These are phyloP conservation scores for Carallia pectinifolia DNA, from an alignment of 345 rosid genomes.

Conservation along the genomic window DNA sequence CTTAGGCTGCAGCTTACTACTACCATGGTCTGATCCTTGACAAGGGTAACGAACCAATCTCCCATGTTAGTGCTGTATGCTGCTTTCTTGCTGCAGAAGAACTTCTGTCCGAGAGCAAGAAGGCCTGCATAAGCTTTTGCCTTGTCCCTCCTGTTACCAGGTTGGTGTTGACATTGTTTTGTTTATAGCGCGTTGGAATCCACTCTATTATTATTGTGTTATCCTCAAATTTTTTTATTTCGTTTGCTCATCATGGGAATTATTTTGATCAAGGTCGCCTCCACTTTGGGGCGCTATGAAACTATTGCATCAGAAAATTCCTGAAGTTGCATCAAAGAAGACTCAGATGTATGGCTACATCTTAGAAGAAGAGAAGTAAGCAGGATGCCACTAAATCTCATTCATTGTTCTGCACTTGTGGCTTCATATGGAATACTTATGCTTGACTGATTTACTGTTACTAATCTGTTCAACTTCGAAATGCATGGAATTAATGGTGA, in stretches of 20 bases:
- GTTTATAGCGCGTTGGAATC: neutral
- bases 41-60: constrained; percentile 74
- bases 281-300: constrained; percentile 89
- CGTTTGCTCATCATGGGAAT: neutral
- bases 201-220: neutral
- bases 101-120: constrained; percentile 78
- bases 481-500: neutral
- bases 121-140: constrained; percentile 77
- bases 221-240: neutral
- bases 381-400: neutral
- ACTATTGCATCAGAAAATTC: constrained; percentile 78
- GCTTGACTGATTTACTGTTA: neutral
- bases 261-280: constrained; percentile 53
- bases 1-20: constrained; percentile 88
- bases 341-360: constrained; percentile 82
- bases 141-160: constrained; percentile 75
- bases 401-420: neutral
- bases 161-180: constrained; percentile 35
- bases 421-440: neutral
- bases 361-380: constrained; percentile 91
- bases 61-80: constrained; percentile 65
- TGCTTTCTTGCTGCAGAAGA: constrained; percentile 89
- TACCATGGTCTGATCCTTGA: constrained; percentile 87
- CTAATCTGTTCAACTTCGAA: neutral
- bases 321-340: constrained; percentile 80